phyloP scores from a whole-genome alignment of 768 basidiomycete species.

The Pleurotus sapidus region DNA sequence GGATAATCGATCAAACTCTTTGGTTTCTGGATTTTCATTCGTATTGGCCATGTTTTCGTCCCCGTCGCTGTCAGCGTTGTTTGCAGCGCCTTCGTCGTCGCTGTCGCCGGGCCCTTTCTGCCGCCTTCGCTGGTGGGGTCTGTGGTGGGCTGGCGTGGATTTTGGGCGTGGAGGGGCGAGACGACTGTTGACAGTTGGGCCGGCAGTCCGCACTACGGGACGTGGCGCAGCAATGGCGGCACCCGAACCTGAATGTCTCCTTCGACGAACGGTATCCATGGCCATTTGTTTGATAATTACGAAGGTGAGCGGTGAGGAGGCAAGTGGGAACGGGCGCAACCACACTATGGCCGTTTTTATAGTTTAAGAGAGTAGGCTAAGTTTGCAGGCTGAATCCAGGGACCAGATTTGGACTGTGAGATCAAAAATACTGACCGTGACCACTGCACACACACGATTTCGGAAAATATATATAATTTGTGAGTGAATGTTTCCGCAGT shows the following conservation, averaged over 20 bases:
- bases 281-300: neutral
- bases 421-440: too few relatives aligned
- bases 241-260: slow-evolving; percentile 64
- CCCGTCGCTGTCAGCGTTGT: slow-evolving; percentile 11
- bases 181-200: slow-evolving; percentile 18
- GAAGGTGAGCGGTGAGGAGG: too few relatives aligned
- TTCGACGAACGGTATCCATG: slow-evolving; percentile 33
- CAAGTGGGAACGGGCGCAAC: too few relatives aligned
- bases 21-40: slow-evolving; percentile 21
- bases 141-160: slow-evolving; percentile 65
- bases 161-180: slow-evolving; percentile 64
- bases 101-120: slow-evolving; percentile 39
- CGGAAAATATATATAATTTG: too few relatives aligned
- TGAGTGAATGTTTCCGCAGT: too few relatives aligned
- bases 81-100: slow-evolving; percentile 31
- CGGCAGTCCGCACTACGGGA: slow-evolving; percentile 14
- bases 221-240: slow-evolving; percentile 25
- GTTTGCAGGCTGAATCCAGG: neutral
- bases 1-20: slow-evolving; percentile 24
- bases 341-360: too few relatives aligned
- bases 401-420: neutral
- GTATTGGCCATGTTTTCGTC: slow-evolving; percentile 14
- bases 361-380: too few relatives aligned
- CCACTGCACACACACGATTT: too few relatives aligned
- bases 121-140: slow-evolving; percentile 45